Base-by-base conservation (phyloP, 768 basidiomycete genomes). In the Polyporus arcularius region DNA sequence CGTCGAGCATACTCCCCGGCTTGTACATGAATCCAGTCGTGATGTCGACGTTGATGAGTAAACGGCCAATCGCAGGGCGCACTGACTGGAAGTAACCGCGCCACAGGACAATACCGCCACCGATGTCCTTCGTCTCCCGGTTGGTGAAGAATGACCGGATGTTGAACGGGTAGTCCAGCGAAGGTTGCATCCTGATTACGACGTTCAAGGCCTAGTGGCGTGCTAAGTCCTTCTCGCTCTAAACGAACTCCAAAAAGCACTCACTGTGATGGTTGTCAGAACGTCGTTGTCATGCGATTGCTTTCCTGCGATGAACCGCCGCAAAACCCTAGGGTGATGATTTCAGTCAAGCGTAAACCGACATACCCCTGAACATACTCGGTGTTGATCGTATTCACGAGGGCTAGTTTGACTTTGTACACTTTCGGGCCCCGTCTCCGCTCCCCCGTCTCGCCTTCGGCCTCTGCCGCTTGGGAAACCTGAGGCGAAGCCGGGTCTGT, bases 341-440 rank as follows among this genome's bases (percentile, higher is more conserved):
- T 5, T 7, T 26, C 21, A 31, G 40, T 49, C 16, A 61, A 41
- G 39, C 28, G 12, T 16, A 46, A 63, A 38, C 56, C n/a, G 4
- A 11, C 21, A 31, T 43, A 42, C 32, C 50, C 58, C 51, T 31
- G 15, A 58, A 49, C 71, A 77, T 88, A 54, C 87, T 98, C 60
- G 85, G 97, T 74, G 86, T 98, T 62, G 89, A 98, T 75, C 81
- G 96, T 67, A 78, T 87, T 63, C 81, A 92, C 75, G 71, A 90
- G 63, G 76, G 85, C 73, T 77, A 93, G 65, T 47, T 75, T 79
- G 43, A 93, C 80, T 67, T 85, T 88, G 75, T 86, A 92, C 4
- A 84, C 76, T 63, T 87, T 89, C 9, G 88, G 87, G 3, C 79
- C 79, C 6, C 69, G 65, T 31, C 62, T 62, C 16, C 51, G 42